These are phyloP conservation scores for Castanea mollissima DNA, from an alignment of 306 rosid species.

Conservation along the genomic window DNA sequence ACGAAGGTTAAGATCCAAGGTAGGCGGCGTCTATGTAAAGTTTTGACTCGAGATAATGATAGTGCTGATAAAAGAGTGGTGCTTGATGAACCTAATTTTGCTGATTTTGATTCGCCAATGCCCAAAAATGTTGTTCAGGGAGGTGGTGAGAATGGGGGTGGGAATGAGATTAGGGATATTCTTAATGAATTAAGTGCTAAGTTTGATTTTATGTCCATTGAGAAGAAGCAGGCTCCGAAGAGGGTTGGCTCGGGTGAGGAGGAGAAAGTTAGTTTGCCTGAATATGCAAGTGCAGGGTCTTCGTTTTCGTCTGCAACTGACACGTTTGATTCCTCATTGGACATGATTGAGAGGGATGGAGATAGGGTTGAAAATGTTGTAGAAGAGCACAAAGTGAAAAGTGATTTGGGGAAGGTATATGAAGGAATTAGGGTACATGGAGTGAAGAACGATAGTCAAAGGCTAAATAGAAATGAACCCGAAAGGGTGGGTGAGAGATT, in stretches of 20 bases:
- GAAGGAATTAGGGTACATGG: neutral
- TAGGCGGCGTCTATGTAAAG: slow-evolving; percentile 80
- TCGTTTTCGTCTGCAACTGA: slow-evolving; percentile 48
- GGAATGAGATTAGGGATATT: slow-evolving; percentile 75
- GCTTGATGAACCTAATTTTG: slow-evolving; percentile 36
- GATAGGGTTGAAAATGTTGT: slow-evolving; percentile 13
- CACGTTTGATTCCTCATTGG: slow-evolving; percentile 27
- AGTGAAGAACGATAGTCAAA: neutral
- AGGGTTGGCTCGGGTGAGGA: slow-evolving; percentile 17
- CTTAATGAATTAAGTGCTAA: slow-evolving; percentile 63
- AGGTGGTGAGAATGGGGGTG: slow-evolving; percentile 34
- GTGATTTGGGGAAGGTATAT: neutral
- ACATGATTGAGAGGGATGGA: slow-evolving; percentile 15
- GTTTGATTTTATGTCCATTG: slow-evolving; percentile 69
- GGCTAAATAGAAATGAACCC: neutral
- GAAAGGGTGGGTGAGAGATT: slow-evolving; percentile 15
- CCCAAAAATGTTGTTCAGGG: slow-evolving; percentile 8
- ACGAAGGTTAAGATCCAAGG: slow-evolving; percentile 66
- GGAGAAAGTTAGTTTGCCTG: slow-evolving; percentile 25
- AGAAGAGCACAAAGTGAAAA: neutral
- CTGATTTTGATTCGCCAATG: slow-evolving; percentile 59
- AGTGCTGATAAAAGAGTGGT: slow-evolving; percentile 12
- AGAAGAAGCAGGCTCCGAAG: slow-evolving; percentile 42
- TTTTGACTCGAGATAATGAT: slow-evolving; percentile 31
- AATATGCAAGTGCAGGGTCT: slow-evolving; percentile 50